These are phyloP conservation scores for Helianthus tuberosus DNA, from an alignment of 129 eudicot genomes.

Conservation along the genomic window DNA sequence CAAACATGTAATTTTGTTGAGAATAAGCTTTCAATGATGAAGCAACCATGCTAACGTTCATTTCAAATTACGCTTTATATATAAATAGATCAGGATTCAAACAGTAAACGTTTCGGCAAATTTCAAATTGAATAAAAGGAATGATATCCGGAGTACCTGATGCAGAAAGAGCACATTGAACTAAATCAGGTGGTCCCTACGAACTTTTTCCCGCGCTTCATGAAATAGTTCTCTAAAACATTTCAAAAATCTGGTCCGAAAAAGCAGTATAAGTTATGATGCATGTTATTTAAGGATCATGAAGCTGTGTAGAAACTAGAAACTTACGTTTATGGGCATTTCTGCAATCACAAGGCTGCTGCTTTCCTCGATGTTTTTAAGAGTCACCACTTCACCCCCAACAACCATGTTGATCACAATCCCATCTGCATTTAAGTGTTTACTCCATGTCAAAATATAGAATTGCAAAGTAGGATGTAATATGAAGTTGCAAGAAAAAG, in stretches of 20 bases:
- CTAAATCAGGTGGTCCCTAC: neutral
- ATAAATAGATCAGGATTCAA: too few relatives aligned
- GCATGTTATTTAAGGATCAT: neutral
- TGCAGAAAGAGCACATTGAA: neutral
- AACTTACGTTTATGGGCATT: conserved; percentile 92
- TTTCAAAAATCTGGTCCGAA: conserved; percentile 72
- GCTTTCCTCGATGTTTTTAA: conserved; percentile 87
- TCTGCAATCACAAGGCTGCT: conserved; percentile 80
- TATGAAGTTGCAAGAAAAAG: conserved; percentile 10
- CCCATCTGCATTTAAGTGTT: conserved; percentile 59
- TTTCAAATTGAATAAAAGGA: too few relatives aligned
- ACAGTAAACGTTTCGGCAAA: too few relatives aligned
- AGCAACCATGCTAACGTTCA: too few relatives aligned
- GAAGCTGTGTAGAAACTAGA: conserved; percentile 23
- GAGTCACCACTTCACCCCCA: conserved; percentile 94
- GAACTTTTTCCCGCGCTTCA: conserved; percentile 8
- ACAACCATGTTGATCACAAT: conserved; percentile 96
- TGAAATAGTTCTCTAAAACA: conserved; percentile 41
- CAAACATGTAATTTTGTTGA: too few relatives aligned
- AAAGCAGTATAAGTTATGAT: neutral
- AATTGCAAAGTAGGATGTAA: neutral
- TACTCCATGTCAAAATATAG: neutral
- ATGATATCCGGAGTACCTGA: neutral
- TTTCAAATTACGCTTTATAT: too few relatives aligned
- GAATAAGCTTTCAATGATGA: too few relatives aligned